Evolutionary conservation across 495 filamentous ascomycete genomes (phyloP), one percentile per base, ranked within the genome.

Genomic region (Tuber umbilicatum): DNA sequence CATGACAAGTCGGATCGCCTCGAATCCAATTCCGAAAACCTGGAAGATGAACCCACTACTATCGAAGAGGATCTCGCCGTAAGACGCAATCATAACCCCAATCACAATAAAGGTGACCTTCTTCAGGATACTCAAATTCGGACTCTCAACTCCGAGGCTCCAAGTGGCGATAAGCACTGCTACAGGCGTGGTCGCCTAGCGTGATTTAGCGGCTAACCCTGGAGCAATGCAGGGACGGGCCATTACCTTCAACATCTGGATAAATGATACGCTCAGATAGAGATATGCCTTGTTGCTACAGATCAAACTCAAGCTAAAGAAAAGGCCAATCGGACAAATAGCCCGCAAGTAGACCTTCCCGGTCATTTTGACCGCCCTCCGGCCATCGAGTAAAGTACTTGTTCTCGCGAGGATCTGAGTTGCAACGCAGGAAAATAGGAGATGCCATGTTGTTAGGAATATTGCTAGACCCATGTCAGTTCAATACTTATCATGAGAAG

Each of bases 231-330:
- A 23, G 76, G 27, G 40, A 21, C 12, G 35, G 7, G 7, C 19
- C 19, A 86, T 74, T 76, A 91, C 90, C 91, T 97, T 97, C 80
- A 97, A 89, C 94, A 97, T 97, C 87, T 97, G 94, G 83, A 97
- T 97, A 84, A 97, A 97, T 43, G 94, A 90, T 74, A 97, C 94
- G 80, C 90, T 93, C 77, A 97, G 88, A 84, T 95, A 95, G 70
- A 97, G 86, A 82, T 97, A 97, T 75, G 94, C 92, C 83, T 94
- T 86, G 86, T 97, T 97, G 74, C 93, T 92, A 86, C 93, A 97
- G 80, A 97, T 97, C 88, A 97, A 88, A 84, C 91, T 94, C 86
- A 97, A 86, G 85, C 90, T 93, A 88, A 97, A 97, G 87, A 96
- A 94, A 71, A 97, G 83, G 76, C 93, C 94, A 82, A 97, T 97